Base-by-base conservation (phyloP, 768 basidiomycete species). In the Nidularia pulvinata region DNA sequence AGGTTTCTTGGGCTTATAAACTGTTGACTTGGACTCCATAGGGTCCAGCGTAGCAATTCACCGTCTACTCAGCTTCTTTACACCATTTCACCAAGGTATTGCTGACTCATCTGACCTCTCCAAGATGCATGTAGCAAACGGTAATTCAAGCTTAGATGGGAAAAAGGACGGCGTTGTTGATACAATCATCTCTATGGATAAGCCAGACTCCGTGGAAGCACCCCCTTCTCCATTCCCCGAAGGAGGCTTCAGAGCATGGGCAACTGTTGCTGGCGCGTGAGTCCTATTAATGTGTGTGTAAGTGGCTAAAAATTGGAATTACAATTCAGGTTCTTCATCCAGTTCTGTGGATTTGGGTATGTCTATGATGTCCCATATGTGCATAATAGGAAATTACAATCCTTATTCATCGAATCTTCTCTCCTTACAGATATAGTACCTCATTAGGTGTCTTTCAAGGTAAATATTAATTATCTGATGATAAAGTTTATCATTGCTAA, bases 401-500 rank as follows among this genome's bases (percentile, higher is more conserved):
- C 25, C 25, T 30, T 30, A 30, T 30, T 30, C 25, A 30, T 30
- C 25, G 25, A 30, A 30, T 30, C 1, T 30, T 30, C 25, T 30
- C 25, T 46, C 2, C 11, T 13, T 2, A 1, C 36, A 67, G 65
- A 5, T 64, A 65, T 34, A 62, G 59, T 6, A 64, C 61, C n/a
- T 58, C 62, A 11, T 65, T 61, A 35, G 65, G 65, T 6, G 64
- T 65, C 19, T 67, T 61, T 51, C 64, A 65, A 63, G 63, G 63
- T 53, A 43, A 13, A 4, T 16, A 33, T 14, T 13, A 22, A 37
- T 22, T 5, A 19, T 10, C 16, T 19, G 25, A 36, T 19, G 16
- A n/a, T 10, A 25, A 30, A 44, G 10, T 48, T 36, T 11, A 33
- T 46, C 5, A n/a, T 22, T n/a, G 14, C 19, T 14, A 10, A 50